Conservation (phyloP, 305 asterid genomes). For the Solanum hybrid region DNA sequence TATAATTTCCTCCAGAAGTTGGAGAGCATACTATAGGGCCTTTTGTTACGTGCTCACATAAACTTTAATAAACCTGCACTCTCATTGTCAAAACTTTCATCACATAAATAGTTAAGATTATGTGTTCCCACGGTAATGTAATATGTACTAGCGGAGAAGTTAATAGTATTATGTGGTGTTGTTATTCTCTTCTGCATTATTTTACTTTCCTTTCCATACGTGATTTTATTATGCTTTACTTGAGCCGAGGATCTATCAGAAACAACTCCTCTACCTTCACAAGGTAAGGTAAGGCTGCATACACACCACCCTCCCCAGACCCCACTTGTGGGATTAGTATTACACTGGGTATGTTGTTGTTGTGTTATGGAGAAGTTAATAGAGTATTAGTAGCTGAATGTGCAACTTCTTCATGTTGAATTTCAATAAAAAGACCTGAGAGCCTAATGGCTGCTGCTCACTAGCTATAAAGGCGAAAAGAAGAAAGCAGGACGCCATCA, state of each 20-base stretch:
- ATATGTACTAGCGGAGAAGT: neutral
- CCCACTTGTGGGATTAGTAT: neutral
- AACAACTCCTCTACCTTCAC: neutral
- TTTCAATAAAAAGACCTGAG: neutral
- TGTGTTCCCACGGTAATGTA: neutral
- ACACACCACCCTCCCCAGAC: neutral
- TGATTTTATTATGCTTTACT: neutral
- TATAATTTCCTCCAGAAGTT: neutral
- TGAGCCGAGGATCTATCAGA: neutral
- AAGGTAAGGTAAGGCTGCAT: neutral
- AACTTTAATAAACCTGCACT: neutral
- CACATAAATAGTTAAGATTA: neutral
- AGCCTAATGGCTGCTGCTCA: neutral
- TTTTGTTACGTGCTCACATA: neutral
- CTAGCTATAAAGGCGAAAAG: neutral
- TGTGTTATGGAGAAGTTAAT: neutral
- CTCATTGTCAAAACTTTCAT: neutral
- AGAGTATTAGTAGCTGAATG: neutral
- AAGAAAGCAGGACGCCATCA: neutral
- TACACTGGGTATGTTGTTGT: neutral
- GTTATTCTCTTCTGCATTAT: neutral
- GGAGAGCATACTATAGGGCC: neutral
- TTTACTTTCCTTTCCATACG: neutral
- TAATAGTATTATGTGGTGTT: neutral
- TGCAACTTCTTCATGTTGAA: neutral